Percentiles rank a stretch among this genome's conserved stretches.
Conservation (phyloP, 73 alveolate genomes). For the Blepharisma japonicum region DNA sequence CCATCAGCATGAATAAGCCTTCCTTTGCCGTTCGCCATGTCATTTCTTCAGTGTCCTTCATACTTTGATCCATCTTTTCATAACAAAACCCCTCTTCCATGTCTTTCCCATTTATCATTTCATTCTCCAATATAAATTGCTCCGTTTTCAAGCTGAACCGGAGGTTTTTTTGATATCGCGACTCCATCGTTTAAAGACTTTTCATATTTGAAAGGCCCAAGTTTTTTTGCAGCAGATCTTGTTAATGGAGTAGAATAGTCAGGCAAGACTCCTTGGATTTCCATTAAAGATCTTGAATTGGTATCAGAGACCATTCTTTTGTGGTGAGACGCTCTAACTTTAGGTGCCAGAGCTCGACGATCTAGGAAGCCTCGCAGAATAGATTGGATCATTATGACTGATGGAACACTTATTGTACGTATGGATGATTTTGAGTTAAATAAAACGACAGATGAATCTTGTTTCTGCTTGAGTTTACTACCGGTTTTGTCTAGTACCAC, state of each 20-base stretch:
- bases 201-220: constrained; percentile 30
- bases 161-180: constrained; percentile 22
- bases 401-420: background rate
- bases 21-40: constrained; percentile 13
- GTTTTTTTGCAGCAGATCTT: background rate
- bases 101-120: constrained; percentile 27
- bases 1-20: constrained; percentile 23
- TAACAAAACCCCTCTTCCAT: constrained; percentile 22
- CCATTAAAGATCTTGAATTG: background rate
- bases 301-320: background rate
- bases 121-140: constrained; percentile 39
- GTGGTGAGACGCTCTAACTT: background rate
- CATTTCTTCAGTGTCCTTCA: constrained; percentile 2
- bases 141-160: constrained; percentile 38
- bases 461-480: background rate
- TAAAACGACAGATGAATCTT: background rate
- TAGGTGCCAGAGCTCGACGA: background rate
- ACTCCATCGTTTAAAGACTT: background rate
- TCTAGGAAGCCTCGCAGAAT: background rate
- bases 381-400: constrained; percentile 9
- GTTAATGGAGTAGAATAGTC: constrained; percentile 35
- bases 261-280: constrained; percentile 20
- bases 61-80: constrained; percentile 26
- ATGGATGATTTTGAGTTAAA: background rate
- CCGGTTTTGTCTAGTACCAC: background rate